Evolutionary conservation across 257 asterid genomes (phyloP).

Genomic region (Penstemon newberryi): DNA sequence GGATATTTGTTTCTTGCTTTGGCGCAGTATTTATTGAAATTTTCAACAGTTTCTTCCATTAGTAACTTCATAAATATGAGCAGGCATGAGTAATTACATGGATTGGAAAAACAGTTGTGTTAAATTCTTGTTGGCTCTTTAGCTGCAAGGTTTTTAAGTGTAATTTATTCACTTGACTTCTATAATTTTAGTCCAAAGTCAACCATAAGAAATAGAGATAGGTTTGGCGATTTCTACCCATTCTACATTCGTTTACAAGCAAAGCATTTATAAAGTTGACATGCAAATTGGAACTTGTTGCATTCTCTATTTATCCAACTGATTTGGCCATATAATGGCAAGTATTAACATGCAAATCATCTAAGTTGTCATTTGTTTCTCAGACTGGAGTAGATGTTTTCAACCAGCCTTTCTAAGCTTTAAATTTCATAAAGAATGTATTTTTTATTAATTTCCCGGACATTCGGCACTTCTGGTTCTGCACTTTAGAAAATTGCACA

Average conservation of each 20-base stretch:
- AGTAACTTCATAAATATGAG: background rate
- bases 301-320: background rate
- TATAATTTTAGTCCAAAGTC: too few species aligned
- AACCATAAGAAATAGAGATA: too few species aligned
- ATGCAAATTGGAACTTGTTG: background rate
- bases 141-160: too few species aligned
- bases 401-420: background rate
- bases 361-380: background rate
- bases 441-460: background rate
- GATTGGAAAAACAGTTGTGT: too few species aligned
- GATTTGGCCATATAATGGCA: background rate
- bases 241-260: background rate
- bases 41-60: background rate
- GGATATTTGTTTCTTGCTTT: background rate
- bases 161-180: too few species aligned
- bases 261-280: background rate
- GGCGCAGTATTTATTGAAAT: too few species aligned
- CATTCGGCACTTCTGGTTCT: too few species aligned
- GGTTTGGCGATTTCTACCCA: too few species aligned
- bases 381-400: background rate
- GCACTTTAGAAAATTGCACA: too few species aligned
- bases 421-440: background rate
- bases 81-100: background rate
- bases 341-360: too few species aligned
- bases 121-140: too few species aligned